Conservation (phyloP, 768 basidiomycete genomes). For the Leccinellum rugosiceps region DNA sequence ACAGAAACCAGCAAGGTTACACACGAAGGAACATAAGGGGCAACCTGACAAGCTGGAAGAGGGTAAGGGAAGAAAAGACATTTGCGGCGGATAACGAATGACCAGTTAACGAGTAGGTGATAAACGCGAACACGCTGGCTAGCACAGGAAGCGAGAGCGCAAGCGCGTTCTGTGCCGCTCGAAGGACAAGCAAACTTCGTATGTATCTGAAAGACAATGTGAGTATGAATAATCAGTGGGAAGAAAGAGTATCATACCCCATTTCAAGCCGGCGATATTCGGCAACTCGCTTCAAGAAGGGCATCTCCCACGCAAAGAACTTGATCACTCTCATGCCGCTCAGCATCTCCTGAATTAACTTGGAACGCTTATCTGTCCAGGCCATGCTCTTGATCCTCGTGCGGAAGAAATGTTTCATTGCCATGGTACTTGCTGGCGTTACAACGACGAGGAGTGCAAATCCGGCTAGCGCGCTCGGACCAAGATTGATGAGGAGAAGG, state of each 20-base stretch:
- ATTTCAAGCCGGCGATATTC: conserved; percentile 73
- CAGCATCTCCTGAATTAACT: neutral
- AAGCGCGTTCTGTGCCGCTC: conserved; percentile 65
- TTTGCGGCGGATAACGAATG: conserved; percentile 65
- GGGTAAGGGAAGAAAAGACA: conserved; percentile 47
- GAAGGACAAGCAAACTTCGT: conserved; percentile 58
- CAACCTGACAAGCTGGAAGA: conserved; percentile 77
- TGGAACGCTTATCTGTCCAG: neutral
- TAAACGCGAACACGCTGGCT: conserved; percentile 73
- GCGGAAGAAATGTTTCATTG: conserved; percentile 62
- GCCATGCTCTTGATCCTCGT: conserved; percentile 37
- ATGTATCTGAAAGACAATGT: conserved; percentile 48
- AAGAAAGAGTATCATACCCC: conserved; percentile 48
- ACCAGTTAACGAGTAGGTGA: conserved; percentile 73
- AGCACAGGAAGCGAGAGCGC: conserved; percentile 71
- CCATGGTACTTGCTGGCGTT: conserved; percentile 67
- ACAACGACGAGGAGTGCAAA: conserved; percentile 64
- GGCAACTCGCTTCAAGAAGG: conserved; percentile 72
- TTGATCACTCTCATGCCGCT: conserved; percentile 70
- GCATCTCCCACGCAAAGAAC: conserved; percentile 84
- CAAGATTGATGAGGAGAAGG: conserved; percentile 71
- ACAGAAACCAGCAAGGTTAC: conserved; percentile 9
- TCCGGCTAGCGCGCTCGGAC: conserved; percentile 53
- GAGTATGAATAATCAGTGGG: conserved; percentile 2
- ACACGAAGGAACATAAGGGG: conserved; percentile 72